Evolutionary conservation across 768 basidiomycete species (phyloP).

Genomic region (Stropharia rugosoannulata): DNA sequence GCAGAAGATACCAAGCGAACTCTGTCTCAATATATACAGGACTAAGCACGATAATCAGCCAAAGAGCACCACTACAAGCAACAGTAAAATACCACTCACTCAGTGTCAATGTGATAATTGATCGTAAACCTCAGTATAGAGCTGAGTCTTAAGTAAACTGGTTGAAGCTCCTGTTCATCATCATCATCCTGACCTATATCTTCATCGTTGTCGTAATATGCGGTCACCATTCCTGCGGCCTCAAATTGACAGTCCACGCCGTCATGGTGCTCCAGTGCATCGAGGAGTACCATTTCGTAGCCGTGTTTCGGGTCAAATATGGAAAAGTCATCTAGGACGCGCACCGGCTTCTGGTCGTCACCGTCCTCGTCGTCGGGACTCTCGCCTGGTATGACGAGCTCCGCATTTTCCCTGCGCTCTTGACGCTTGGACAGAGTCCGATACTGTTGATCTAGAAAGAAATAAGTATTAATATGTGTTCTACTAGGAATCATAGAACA

Average conservation of each 20-base stretch:
- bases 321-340: slow-evolving; percentile 54
- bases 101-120: slow-evolving; percentile 47
- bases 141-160: slow-evolving; percentile 44
- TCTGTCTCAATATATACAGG: slow-evolving; percentile 66
- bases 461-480: not conserved
- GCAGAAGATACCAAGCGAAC: slow-evolving; percentile 63
- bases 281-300: slow-evolving; percentile 47
- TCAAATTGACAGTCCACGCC: slow-evolving; percentile 41
- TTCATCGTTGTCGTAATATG: slow-evolving; percentile 52
- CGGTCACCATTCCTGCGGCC: slow-evolving; percentile 53
- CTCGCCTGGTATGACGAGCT: slow-evolving; percentile 37
- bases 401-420: slow-evolving; percentile 33
- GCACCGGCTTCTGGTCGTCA: slow-evolving; percentile 50
- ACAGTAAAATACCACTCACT: slow-evolving; percentile 38
- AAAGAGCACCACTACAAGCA: not conserved
- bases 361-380: slow-evolving; percentile 24
- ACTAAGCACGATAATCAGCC: slow-evolving; percentile 30
- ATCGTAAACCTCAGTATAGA: slow-evolving; percentile 47
- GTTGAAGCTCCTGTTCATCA: slow-evolving; percentile 28
- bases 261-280: slow-evolving; percentile 42
- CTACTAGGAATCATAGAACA: not conserved
- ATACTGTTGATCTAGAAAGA: not conserved
- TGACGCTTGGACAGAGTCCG: slow-evolving; percentile 11
- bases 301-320: slow-evolving; percentile 55
- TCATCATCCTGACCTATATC: slow-evolving; percentile 61